Base-by-base conservation (phyloP, 331 rosid species). In the Malus hybrid region DNA sequence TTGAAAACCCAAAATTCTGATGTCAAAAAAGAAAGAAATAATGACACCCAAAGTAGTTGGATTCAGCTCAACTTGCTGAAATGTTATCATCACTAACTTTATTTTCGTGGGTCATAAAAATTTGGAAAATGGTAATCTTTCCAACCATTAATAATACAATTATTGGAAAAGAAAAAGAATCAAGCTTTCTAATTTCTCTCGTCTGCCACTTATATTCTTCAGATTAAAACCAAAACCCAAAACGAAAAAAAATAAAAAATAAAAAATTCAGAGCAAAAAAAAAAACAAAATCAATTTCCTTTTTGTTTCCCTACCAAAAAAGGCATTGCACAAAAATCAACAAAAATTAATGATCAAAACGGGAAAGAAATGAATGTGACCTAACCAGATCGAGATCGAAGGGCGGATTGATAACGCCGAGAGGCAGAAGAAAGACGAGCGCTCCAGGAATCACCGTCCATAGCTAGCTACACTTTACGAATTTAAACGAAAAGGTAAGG, bases 341-440 rank as follows among this genome's bases (percentile, higher is more conserved):
- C 42, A n/a, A 36, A 0, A 10, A 39, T 39, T 39, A 39, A 39
- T 39, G 46, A 39, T 10, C 20, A 28, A 30, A 50, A 57, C 24
- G 8, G 44, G 4, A 13, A 39, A 24, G 6, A 20, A 58, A 71
- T 53, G 62, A 73, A 44, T 50, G 57, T 52, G 50, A 48, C 73
- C 79, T 79, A 6, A 93, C 97, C 98, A 83, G 97, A 88, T 87
- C 97, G 94, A 75, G 97, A 91, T 69, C 86, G 96, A 82, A 93
- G 88, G 76, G 94, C 89, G 19, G 90, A 84, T 70, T 91, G 91
- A 52, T 88, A 93, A 32, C 96, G 90, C 84, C 78, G 86, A 1
- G 98, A 88, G 33, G 94, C 94, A 69, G 91, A 87, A 62, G 98
- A 89, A 52, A 89, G 94, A 74, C 96, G 98, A 78, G 91, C 88